Conservation (phyloP, 2,329 filamentous ascomycete species). For the Ophiostoma fasciatum region DNA sequence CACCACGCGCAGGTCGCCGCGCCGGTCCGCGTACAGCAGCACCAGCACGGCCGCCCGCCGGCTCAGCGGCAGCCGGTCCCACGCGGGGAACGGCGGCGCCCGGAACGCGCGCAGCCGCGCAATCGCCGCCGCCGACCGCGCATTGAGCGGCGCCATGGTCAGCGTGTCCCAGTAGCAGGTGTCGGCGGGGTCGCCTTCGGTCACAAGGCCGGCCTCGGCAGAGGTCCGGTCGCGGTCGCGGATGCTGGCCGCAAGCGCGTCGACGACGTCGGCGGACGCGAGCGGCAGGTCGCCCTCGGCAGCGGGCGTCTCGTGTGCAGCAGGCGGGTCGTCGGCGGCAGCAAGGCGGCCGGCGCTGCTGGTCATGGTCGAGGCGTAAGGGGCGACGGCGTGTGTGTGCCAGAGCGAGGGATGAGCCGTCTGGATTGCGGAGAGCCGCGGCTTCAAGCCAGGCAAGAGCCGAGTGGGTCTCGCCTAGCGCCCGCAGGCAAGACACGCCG, state of each 20-base stretch:
- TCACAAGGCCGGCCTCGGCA: conserved; percentile 3
- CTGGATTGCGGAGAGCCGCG: too few relatives aligned
- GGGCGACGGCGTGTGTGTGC: not conserved
- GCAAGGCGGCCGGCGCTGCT: conserved; percentile 1
- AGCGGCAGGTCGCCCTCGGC: not conserved
- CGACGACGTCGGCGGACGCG: not conserved
- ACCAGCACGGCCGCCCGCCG: conserved; percentile 78
- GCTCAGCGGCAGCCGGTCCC: conserved; percentile 44
- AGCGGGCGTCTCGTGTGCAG: not conserved
- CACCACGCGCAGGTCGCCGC: conserved; percentile 61
- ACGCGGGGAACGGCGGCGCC: conserved; percentile 44
- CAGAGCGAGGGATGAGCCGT: not conserved
- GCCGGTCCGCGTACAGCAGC: conserved; percentile 70
- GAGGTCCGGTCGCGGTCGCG: conserved; percentile 1
- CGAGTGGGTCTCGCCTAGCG: too few relatives aligned
- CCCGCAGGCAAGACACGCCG: too few relatives aligned
- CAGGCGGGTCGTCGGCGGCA: conserved; percentile 1
- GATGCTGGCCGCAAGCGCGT: conserved; percentile 4
- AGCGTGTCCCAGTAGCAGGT: conserved; percentile 41
- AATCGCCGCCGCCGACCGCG: conserved; percentile 40
- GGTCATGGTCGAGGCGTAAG: not conserved
- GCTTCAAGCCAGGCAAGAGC: too few relatives aligned
- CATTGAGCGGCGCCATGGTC: conserved; percentile 41
- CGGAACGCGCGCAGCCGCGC: conserved; percentile 45
- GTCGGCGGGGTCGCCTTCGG: conserved; percentile 8